Conservation (phyloP, 2,329 filamentous ascomycete genomes). For the Pseudohalonectria lignicola region DNA sequence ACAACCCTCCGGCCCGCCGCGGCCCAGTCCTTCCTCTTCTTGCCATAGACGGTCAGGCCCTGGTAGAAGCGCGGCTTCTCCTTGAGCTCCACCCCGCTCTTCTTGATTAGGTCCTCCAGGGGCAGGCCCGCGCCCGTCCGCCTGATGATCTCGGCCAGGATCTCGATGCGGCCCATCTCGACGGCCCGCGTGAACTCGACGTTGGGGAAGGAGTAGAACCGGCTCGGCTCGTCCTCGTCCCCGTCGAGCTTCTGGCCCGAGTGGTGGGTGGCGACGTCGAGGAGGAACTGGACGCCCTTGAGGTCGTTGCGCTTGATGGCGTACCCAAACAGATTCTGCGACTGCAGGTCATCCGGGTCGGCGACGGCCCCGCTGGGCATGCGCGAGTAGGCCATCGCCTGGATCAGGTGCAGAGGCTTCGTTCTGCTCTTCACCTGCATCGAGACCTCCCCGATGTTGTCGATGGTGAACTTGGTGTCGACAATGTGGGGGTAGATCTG, state of each 20-base stretch:
- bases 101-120: conserved; percentile 53
- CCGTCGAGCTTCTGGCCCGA: conserved; percentile 23
- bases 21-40: conserved; percentile 66
- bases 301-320: conserved; percentile 42
- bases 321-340: conserved; percentile 25
- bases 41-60: conserved; percentile 64
- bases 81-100: conserved; percentile 50
- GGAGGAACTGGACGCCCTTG: conserved; percentile 40
- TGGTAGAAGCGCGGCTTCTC: conserved; percentile 64
- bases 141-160: conserved; percentile 55
- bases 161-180: conserved; percentile 35
- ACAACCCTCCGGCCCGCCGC: conserved; percentile 41
- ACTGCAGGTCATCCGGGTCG: conserved; percentile 10
- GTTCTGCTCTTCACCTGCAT: conserved; percentile 56
- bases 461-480: conserved; percentile 61
- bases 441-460: conserved; percentile 60
- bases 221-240: conserved; percentile 17
- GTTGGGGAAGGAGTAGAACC: conserved; percentile 27
- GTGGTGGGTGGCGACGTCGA: conserved; percentile 42
- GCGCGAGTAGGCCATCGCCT: conserved; percentile 19
- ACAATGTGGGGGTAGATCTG: conserved; percentile 43
- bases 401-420: conserved; percentile 42
- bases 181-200: conserved; percentile 32
- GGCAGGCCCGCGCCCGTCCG: conserved; percentile 58
- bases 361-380: conserved; percentile 17